Percentiles rank a stretch among this genome's conserved stretches.
Evolutionary conservation across 2,329 filamentous ascomycete species (phyloP).

Genomic region (Xylariaceae sp.): DNA sequence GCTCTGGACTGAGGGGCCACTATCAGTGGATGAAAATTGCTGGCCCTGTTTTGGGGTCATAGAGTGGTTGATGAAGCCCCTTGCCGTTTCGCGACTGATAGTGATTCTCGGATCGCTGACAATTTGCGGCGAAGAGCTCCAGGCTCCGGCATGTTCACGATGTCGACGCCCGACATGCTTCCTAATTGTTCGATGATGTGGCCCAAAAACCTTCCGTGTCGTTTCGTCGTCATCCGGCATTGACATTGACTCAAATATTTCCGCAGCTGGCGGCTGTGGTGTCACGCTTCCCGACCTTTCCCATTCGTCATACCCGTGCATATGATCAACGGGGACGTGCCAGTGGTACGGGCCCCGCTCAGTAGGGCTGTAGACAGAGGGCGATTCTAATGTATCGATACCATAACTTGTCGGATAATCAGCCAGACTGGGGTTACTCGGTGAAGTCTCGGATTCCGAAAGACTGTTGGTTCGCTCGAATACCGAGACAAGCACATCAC

Average conservation of each 20-base stretch:
- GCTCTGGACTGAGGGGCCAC: slow-evolving; percentile 34
- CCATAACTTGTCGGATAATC: slow-evolving; percentile 31
- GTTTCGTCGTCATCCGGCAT: slow-evolving; percentile 32
- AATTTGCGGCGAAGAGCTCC: slow-evolving; percentile 38
- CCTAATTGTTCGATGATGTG: slow-evolving; percentile 41
- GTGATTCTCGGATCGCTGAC: slow-evolving; percentile 41
- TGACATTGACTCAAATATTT: slow-evolving; percentile 33
- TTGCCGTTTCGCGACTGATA: slow-evolving; percentile 39
- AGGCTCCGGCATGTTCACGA: slow-evolving; percentile 43
- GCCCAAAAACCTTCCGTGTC: slow-evolving; percentile 27
- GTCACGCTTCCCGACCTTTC: slow-evolving; percentile 33
- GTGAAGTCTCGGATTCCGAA: slow-evolving; percentile 43
- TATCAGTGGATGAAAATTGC: slow-evolving; percentile 29
- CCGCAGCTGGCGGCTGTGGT: slow-evolving; percentile 27
- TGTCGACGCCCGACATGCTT: slow-evolving; percentile 40
- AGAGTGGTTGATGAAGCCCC: slow-evolving; percentile 33
- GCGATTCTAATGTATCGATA: slow-evolving; percentile 31
- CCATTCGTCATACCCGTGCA: slow-evolving; percentile 23
- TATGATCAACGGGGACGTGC: slow-evolving; percentile 38
- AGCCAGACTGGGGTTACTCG: slow-evolving; percentile 34
- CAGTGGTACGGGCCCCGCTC: slow-evolving; percentile 37
- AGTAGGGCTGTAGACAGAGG: slow-evolving; percentile 27
- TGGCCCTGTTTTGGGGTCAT: slow-evolving; percentile 19
- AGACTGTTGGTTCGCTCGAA: slow-evolving; percentile 49
- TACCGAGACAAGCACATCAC: slow-evolving; percentile 40